A percentile compares a stretch with the other conserved stretches of the same genome.
phyloP scores from a whole-genome alignment of 2,329 filamentous ascomycete genomes.

The Sporothrix pallida region DNA sequence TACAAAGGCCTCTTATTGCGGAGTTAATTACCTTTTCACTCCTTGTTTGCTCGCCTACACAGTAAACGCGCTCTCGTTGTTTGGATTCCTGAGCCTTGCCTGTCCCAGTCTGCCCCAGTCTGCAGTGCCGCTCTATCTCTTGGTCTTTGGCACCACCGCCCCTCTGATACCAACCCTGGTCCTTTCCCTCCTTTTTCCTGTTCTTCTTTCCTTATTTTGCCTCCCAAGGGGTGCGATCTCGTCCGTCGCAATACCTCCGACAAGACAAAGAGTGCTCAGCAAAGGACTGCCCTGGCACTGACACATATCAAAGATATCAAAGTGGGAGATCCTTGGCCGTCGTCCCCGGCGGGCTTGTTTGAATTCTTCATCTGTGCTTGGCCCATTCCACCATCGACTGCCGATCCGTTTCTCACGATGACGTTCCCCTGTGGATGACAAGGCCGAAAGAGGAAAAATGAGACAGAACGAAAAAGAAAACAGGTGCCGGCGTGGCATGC shows the following conservation, averaged over 20 bases:
- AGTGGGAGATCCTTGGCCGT: background rate
- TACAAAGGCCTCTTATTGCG: background rate
- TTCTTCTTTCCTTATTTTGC: constrained; percentile 5
- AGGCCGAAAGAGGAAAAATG: background rate
- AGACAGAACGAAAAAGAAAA: background rate
- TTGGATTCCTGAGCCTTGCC: constrained; percentile 4
- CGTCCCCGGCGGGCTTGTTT: background rate
- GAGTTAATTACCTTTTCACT: constrained; percentile 8
- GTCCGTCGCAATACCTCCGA: constrained; percentile 18
- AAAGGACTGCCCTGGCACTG: constrained; percentile 17
- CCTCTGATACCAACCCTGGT: background rate
- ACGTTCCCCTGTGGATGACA: background rate
- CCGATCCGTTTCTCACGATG: constrained; percentile 28
- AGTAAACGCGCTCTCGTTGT: background rate
- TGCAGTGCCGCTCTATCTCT: background rate
- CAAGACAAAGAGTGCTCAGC: constrained; percentile 11
- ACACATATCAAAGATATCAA: background rate
- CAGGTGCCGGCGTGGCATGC: constrained; percentile 11
- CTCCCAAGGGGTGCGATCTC: constrained; percentile 15
- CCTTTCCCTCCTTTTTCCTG: background rate
- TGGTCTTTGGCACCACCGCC: background rate
- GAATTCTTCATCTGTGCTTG: constrained; percentile 2
- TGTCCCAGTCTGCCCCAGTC: background rate
- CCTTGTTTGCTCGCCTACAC: background rate
- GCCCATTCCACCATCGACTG: constrained; percentile 22